Evolutionary conservation across 108 stramenopile species (phyloP).

Genomic region (Skeletonema tropicum): DNA sequence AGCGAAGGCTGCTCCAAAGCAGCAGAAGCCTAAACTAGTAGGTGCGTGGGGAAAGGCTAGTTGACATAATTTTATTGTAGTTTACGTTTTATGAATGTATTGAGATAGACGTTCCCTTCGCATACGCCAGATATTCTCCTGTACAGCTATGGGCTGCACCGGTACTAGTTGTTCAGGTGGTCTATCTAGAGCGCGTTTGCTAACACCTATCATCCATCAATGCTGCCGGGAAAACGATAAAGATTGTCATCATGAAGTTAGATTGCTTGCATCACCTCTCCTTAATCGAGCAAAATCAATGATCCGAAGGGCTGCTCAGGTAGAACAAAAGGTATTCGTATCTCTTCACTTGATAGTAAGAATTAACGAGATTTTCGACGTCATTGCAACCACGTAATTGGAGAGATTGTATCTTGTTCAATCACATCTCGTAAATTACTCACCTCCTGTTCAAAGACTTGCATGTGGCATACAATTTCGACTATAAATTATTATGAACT

Average conservation of each 20-base stretch:
- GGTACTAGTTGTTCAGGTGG: no score
- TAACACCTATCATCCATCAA: no score
- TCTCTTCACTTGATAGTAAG: constrained; percentile 6
- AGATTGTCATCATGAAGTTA: background rate
- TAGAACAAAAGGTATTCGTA: constrained; percentile 1
- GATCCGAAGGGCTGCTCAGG: background rate
- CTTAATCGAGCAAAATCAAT: background rate
- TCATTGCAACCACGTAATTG: background rate
- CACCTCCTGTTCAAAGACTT: no score
- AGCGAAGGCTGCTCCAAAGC: constrained; percentile 4
- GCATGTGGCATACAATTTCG: no score
- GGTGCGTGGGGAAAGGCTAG: constrained; percentile 43
- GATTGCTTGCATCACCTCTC: background rate
- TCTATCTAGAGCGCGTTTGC: no score
- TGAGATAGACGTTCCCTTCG: background rate
- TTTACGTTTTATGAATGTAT: background rate
- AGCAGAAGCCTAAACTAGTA: constrained; percentile 18
- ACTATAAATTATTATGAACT: no score
- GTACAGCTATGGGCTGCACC: no score
- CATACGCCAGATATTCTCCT: background rate
- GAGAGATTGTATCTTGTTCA: background rate
- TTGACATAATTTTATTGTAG: constrained; percentile 10
- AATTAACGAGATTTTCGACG: constrained; percentile 1
- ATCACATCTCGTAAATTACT: background rate
- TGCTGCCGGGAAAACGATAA: background rate